Base-by-base conservation (phyloP, 2,329 filamentous ascomycete species). In the Truncatella angustata region DNA sequence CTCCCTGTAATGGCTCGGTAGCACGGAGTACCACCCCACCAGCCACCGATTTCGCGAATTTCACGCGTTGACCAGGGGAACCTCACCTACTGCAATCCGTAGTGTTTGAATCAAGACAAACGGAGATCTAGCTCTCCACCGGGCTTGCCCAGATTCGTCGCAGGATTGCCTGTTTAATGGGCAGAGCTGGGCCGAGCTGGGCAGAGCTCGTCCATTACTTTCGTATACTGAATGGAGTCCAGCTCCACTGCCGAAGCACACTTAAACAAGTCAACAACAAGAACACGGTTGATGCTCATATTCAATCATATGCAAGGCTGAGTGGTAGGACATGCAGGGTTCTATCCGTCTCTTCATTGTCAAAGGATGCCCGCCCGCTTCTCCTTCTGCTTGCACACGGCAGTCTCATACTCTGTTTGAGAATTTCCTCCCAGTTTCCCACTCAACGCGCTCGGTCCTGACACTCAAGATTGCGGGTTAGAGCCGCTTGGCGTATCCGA, bases 61-160 rank as follows among this genome's bases (percentile, higher is more conserved):
- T 49, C 23, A 49, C 46, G 46, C 46, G 46, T 49, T 28, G 46
- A 24, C 46, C 46, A 49, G 46, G 35, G 32, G 46, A 49, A 23
- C 20, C 46, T 16, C 18, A 39, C 11, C 16, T 10, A n/a, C 21
- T 40, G 18, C 24, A 18, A 40, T n/a, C 18, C 7, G 18, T 36
- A 16, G 14, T 21, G n/a, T 44, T 12, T 20, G 40, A 28, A 40
- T 9, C 23, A 24, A 44, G 40, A 44, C 40, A 44, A 24, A 21
- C 11, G 43, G 28, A 46, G 21, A 46, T 34, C 16, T 23, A 11
- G 16, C 43, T 46, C 43, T n/a, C 43, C 43, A 46, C 43, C 26
- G 12, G 23, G 26, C 43, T 46, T 46, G 43, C n/a, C 43, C 23
- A 16, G 18, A 18, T 35, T 11, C 16, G 46, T 49, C 46, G 20